Percentiles rank a stretch among this genome's conserved stretches.
Conservation (phyloP, 441 rosid species). For the Corymbia citriodora region DNA sequence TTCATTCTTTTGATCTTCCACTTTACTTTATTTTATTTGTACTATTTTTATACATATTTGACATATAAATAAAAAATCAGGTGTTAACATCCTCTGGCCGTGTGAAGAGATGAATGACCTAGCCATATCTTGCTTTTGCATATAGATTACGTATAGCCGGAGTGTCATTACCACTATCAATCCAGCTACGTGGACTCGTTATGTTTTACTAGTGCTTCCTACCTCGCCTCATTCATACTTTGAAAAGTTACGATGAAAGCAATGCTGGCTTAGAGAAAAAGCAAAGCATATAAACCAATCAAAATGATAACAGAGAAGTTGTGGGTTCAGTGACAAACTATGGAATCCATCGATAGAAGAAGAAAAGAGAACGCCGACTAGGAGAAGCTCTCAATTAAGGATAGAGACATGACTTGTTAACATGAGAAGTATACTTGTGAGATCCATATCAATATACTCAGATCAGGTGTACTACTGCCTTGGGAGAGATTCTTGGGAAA, state of each 20-base stretch:
- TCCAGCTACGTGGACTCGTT: background rate
- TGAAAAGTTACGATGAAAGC: background rate
- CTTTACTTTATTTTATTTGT: background rate
- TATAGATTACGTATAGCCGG: background rate
- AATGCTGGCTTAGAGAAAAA: background rate
- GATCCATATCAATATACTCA: background rate
- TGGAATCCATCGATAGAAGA: background rate
- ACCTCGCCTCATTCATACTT: background rate
- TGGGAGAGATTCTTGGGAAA: background rate
- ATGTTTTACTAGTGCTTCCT: background rate
- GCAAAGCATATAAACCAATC: background rate
- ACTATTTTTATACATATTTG: background rate
- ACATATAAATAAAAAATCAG: background rate
- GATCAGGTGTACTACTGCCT: background rate
- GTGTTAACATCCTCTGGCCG: background rate
- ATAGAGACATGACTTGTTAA: background rate
- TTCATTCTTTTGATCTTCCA: background rate
- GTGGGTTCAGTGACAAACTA: background rate
- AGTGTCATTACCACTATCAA: background rate
- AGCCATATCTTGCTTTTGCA: background rate
- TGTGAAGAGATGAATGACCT: background rate
- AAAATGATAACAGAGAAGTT: background rate
- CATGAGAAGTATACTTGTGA: background rate
- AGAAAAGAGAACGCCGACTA: background rate
- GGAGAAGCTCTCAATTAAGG: background rate